A percentile compares a stretch with the other conserved stretches of the same genome.
These are phyloP conservation scores for Pyrenochaeta sp. DNA, from an alignment of 2,329 filamentous ascomycete species.

Conservation along the genomic window DNA sequence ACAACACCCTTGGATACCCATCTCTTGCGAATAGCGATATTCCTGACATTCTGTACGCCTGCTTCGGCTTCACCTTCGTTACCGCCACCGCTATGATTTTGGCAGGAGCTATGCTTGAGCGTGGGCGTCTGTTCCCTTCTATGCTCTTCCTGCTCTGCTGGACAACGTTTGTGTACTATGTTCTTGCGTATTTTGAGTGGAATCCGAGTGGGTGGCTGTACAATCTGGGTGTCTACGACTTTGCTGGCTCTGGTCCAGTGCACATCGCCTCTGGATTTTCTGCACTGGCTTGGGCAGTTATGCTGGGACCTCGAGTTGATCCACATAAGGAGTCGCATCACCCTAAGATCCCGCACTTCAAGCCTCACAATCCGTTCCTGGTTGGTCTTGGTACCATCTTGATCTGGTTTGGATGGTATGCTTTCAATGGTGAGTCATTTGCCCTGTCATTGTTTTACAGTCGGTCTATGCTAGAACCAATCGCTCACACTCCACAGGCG, in stretches of 20 bases:
- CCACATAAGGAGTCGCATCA: slow-evolving; percentile 59
- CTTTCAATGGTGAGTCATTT: slow-evolving; percentile 52
- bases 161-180: slow-evolving; percentile 48
- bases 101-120: slow-evolving; percentile 46
- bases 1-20: slow-evolving; percentile 40
- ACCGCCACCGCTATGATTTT: slow-evolving; percentile 46
- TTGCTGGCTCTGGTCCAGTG: slow-evolving; percentile 77
- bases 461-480: not conserved
- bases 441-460: not conserved
- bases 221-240: slow-evolving; percentile 74
- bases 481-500: slow-evolving; percentile 16
- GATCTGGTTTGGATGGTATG: slow-evolving; percentile 49
- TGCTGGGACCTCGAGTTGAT: slow-evolving; percentile 75
- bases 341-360: slow-evolving; percentile 65
- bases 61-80: slow-evolving; percentile 47
- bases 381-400: slow-evolving; percentile 77
- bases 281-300: slow-evolving; percentile 75
- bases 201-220: slow-evolving; percentile 76
- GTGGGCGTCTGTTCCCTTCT: slow-evolving; percentile 37
- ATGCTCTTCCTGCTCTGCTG: slow-evolving; percentile 48
- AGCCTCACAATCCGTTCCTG: slow-evolving; percentile 77
- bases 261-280: slow-evolving; percentile 77
- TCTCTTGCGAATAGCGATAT: slow-evolving; percentile 45
- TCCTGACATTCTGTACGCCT: slow-evolving; percentile 45
- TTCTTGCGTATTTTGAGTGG: slow-evolving; percentile 80